Percentiles rank a stretch among this genome's conserved stretches.
phyloP scores from a whole-genome alignment of 805 yeast genomes.

The Brettanomyces custersianus region DNA sequence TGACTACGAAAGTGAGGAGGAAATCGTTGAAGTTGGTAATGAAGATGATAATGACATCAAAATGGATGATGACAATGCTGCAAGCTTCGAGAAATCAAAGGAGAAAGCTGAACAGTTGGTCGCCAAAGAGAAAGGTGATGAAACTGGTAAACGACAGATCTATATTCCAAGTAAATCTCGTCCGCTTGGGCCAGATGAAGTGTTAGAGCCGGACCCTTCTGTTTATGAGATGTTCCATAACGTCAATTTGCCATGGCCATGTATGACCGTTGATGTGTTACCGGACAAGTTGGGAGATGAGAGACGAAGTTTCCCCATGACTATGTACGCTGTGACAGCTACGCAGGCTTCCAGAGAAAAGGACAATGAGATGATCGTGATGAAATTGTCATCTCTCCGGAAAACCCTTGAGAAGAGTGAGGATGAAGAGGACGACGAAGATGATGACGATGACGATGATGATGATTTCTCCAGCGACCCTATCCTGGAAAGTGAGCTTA shows the following conservation, averaged over 20 bases:
- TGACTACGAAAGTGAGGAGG: conserved; percentile 79
- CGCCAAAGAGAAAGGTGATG: conserved; percentile 7
- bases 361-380: conserved; percentile 80
- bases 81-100: conserved; percentile 1
- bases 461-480: conserved; percentile 68
- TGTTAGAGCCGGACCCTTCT: conserved; percentile 89
- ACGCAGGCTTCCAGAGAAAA: conserved; percentile 84
- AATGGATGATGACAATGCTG: conserved; percentile 9
- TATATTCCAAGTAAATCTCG: conserved; percentile 83
- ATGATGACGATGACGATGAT: conserved; percentile 64
- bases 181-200: conserved; percentile 94
- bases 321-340: conserved; percentile 79
- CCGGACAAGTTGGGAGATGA: conserved; percentile 84
- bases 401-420: conserved; percentile 85
- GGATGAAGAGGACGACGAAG: conserved; percentile 57
- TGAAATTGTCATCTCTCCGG: conserved; percentile 72
- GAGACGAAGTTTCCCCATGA: conserved; percentile 84
- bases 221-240: conserved; percentile 96
- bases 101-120: conserved; percentile 17
- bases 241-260: conserved; percentile 94
- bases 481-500: conserved; percentile 73
- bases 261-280: conserved; percentile 80
- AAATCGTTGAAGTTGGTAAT: conserved; percentile 66
- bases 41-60: conserved; percentile 32
- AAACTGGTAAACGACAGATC: conserved; percentile 23